phyloP scores from a whole-genome alignment of 225 moss, liverwort and hornwort species.

The Pseudisothecium myosuroides region DNA sequence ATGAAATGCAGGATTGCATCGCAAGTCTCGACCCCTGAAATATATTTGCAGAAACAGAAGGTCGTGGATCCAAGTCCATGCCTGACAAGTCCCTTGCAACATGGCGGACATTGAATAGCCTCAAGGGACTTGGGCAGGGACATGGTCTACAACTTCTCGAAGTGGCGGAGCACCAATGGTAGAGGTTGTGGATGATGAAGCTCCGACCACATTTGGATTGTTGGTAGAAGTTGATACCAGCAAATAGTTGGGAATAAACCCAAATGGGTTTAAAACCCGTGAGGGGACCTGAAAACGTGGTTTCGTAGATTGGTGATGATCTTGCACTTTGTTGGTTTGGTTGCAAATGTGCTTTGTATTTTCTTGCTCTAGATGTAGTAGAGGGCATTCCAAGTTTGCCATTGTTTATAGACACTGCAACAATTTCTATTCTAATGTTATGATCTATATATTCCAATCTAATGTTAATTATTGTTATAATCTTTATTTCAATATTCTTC shows the following conservation, averaged over 20 bases:
- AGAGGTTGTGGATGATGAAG: background rate
- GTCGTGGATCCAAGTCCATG: background rate
- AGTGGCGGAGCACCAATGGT: rapidly evolving
- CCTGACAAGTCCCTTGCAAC: rapidly evolving
- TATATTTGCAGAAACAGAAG: background rate
- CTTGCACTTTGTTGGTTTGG: background rate
- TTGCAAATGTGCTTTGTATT: background rate
- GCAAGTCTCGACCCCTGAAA: background rate
- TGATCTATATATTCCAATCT: background rate
- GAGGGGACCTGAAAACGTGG: rapidly evolving
- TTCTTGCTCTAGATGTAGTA: background rate
- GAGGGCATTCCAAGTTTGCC: background rate
- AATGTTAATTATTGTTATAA: background rate
- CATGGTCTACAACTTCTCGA: background rate
- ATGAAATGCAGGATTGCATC: background rate
- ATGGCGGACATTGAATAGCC: background rate
- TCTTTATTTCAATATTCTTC: background rate
- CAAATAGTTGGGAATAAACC: too few species aligned
- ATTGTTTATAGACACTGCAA: background rate
- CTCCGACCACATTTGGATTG: background rate
- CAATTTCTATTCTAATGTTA: background rate
- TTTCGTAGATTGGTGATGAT: background rate
- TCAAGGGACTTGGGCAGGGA: background rate
- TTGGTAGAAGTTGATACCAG: background rate
- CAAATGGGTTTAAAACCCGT: too few species aligned